Evolutionary conservation across 768 basidiomycete genomes (phyloP).

Genomic region (Mycena olivaceomarginata): DNA sequence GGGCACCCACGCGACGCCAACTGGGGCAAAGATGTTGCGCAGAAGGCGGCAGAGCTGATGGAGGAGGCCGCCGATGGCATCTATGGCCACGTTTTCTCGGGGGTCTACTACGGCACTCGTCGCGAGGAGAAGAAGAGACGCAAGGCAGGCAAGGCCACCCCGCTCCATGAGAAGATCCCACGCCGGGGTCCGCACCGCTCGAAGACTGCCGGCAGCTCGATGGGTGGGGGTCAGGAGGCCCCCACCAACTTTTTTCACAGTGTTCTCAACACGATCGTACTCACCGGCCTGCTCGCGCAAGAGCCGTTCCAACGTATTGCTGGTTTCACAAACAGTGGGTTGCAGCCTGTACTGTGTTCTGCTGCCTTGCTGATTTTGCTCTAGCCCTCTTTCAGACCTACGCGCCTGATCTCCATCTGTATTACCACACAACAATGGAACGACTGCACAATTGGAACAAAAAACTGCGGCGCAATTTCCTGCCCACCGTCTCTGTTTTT

Average conservation of each 20-base stretch:
- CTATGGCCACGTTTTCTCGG: slow-evolving; percentile 2
- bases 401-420: too few relatives aligned
- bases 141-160: slow-evolving; percentile 5
- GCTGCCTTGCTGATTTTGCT: neutral
- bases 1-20: neutral
- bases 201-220: neutral
- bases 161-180: neutral
- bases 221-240: slow-evolving; percentile 22
- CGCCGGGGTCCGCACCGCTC: neutral
- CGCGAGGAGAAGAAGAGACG: neutral
- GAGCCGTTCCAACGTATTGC: neutral
- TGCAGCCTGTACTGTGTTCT: neutral
- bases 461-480: neutral
- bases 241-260: neutral
- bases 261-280: neutral
- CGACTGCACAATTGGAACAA: neutral
- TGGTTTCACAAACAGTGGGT: neutral
- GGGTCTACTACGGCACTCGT: neutral
- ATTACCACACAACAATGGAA: neutral
- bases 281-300: neutral
- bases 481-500: neutral
- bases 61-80: too few relatives aligned
- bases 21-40: neutral
- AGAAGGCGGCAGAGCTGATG: too few relatives aligned
- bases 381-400: neutral